These are phyloP conservation scores for Hericium rajendrae DNA, from an alignment of 768 basidiomycete species.

Conservation along the genomic window DNA sequence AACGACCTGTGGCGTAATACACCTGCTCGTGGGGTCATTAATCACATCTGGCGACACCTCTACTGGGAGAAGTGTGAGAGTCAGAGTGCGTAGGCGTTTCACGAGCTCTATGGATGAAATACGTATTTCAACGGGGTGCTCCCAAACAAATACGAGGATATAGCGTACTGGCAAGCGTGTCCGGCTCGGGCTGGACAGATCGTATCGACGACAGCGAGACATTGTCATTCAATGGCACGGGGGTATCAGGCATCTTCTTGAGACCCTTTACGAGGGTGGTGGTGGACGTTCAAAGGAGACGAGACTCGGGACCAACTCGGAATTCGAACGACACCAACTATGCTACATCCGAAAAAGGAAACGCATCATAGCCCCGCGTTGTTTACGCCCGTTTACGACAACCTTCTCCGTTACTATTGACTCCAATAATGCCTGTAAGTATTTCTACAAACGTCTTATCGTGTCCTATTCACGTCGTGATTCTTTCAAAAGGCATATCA, in stretches of 20 bases:
- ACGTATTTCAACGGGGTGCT: background rate
- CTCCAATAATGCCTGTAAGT: conserved; percentile 18
- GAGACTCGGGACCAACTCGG: no score
- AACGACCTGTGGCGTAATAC: conserved; percentile 77
- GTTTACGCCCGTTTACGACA: background rate
- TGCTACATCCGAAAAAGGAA: background rate
- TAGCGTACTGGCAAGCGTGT: conserved; percentile 64
- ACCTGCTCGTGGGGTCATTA: conserved; percentile 67
- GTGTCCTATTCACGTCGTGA: background rate
- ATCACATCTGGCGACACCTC: conserved; percentile 63
- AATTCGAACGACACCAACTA: background rate
- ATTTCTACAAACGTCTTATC: background rate
- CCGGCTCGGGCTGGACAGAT: conserved; percentile 50
- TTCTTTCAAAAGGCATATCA: conserved; percentile 73
- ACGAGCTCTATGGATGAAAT: conserved; percentile 51
- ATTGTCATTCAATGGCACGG: conserved; percentile 26
- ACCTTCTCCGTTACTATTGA: background rate
- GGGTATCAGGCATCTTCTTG: background rate
- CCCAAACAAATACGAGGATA: background rate
- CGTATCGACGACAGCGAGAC: conserved; percentile 34
- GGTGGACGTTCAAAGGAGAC: no score
- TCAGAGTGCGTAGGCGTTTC: conserved; percentile 68
- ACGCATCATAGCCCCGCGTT: background rate
- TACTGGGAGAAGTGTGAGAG: conserved; percentile 65
- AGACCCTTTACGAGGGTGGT: background rate